phyloP scores from a whole-genome alignment of 75 land plant genomes.

The Pinus tabuliformis region DNA sequence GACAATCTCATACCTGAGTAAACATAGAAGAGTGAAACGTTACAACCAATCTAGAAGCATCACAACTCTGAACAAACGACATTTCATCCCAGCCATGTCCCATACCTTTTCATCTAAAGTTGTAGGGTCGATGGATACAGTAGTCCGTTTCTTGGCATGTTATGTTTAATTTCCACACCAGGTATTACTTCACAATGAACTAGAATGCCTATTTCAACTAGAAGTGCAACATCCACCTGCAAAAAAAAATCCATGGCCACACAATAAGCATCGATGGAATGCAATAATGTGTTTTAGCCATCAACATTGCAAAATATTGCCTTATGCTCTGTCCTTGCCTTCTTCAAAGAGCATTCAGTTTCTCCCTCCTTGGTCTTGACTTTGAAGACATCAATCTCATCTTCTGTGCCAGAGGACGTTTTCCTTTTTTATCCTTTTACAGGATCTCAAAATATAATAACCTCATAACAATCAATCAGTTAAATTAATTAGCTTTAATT shows the following conservation, averaged over 20 bases:
- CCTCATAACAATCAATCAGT: neutral
- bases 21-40: neutral
- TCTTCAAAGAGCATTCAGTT: neutral
- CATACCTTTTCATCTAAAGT: conserved; percentile 4
- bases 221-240: neutral
- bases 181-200: neutral
- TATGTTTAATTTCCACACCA: neutral
- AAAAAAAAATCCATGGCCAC: neutral
- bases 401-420: neutral
- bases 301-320: neutral
- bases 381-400: neutral
- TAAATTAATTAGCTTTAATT: neutral
- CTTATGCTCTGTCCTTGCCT: neutral
- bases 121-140: neutral
- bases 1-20: conserved; percentile 14
- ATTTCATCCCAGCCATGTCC: neutral
- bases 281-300: neutral
- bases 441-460: neutral
- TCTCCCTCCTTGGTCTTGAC: neutral
- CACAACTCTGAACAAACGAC: neutral
- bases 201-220: neutral
- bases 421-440: neutral
- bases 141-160: conserved; percentile 4
- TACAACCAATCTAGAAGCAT: neutral
- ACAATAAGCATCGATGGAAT: neutral